A percentile compares a stretch with the other conserved stretches of the same genome.
These are phyloP conservation scores for Orbilia quercus DNA, from an alignment of 2,329 filamentous ascomycete genomes.

Conservation along the genomic window DNA sequence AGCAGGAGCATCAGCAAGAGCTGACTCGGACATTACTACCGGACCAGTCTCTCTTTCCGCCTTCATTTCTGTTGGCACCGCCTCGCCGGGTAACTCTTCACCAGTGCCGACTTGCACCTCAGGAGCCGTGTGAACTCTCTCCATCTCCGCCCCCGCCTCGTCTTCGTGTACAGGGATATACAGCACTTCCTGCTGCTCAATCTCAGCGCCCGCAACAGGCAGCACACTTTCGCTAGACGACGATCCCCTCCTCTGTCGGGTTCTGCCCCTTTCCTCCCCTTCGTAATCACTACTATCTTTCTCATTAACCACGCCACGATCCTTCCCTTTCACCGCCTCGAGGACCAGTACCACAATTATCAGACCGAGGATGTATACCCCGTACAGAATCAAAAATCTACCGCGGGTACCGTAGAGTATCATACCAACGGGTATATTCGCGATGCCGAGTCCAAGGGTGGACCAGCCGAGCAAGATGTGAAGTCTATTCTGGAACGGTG, in stretches of 20 bases:
- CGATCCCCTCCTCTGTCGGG: slow-evolving; percentile 1
- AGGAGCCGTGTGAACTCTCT: slow-evolving; percentile 31
- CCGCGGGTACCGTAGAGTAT: slow-evolving; percentile 35
- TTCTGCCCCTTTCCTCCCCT: slow-evolving; percentile 21
- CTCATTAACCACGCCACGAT: slow-evolving; percentile 24
- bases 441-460: slow-evolving; percentile 36
- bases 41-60: too few relatives aligned
- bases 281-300: slow-evolving; percentile 1
- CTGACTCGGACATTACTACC: not conserved
- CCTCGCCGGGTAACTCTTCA: slow-evolving; percentile 5
- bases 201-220: slow-evolving; percentile 46
- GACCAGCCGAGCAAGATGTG: slow-evolving; percentile 45
- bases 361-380: slow-evolving; percentile 32
- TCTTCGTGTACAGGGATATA: slow-evolving; percentile 49
- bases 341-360: slow-evolving; percentile 22
- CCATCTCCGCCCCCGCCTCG: slow-evolving; percentile 18
- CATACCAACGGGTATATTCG: slow-evolving; percentile 50
- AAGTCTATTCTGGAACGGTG: slow-evolving; percentile 43
- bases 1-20: too few relatives aligned
- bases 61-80: too few relatives aligned
- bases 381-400: slow-evolving; percentile 31
- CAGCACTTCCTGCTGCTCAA: slow-evolving; percentile 27
- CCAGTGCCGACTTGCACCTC: slow-evolving; percentile 16
- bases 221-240: slow-evolving; percentile 37
- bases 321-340: slow-evolving; percentile 43